phyloP scores from a whole-genome alignment of 2,329 filamentous ascomycete species.

The Botryotinia convoluta region DNA sequence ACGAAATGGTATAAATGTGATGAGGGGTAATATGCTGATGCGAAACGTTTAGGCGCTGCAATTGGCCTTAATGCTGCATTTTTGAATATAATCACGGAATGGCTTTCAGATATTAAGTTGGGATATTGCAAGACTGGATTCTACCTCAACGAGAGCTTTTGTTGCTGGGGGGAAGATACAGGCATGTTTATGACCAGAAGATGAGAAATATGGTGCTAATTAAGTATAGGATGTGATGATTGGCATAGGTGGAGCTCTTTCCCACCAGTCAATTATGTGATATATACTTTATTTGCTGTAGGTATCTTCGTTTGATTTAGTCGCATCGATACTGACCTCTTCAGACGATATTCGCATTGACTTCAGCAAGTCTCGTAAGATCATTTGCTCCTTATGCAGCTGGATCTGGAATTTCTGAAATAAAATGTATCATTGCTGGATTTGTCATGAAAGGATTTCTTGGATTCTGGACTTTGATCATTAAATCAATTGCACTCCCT shows the following conservation, averaged over 20 bases:
- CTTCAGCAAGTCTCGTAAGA: constrained; percentile 81
- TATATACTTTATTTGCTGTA: constrained; percentile 86
- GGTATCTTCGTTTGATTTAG: constrained; percentile 30
- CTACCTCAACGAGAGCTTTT: constrained; percentile 96
- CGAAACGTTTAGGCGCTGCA: constrained; percentile 56
- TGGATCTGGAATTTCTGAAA: constrained; percentile 95
- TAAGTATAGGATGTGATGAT: constrained; percentile 67
- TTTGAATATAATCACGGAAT: constrained; percentile 93
- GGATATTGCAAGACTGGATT: constrained; percentile 96
- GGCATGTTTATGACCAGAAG: constrained; percentile 47
- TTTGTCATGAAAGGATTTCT: constrained; percentile 99
- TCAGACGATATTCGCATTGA: constrained; percentile 74
- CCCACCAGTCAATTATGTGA: constrained; percentile 73
- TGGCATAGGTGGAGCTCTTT: constrained; percentile 89
- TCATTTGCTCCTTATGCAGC: constrained; percentile 93
- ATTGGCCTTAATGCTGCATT: constrained; percentile 93
- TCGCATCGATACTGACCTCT: constrained; percentile 23
- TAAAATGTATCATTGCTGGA: constrained; percentile 98
- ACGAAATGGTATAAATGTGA: constrained; percentile 18
- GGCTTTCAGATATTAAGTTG: constrained; percentile 91
- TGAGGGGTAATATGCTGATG: constrained; percentile 21
- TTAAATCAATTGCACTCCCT: constrained; percentile 89
- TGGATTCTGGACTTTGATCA: constrained; percentile 83
- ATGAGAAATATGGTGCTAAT: constrained; percentile 25
- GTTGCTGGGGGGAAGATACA: constrained; percentile 93